Evolutionary conservation across 177 flowering plant species (phyloP), one percentile per base, ranked within the genome.

Genomic region (Telopea speciosissima): DNA sequence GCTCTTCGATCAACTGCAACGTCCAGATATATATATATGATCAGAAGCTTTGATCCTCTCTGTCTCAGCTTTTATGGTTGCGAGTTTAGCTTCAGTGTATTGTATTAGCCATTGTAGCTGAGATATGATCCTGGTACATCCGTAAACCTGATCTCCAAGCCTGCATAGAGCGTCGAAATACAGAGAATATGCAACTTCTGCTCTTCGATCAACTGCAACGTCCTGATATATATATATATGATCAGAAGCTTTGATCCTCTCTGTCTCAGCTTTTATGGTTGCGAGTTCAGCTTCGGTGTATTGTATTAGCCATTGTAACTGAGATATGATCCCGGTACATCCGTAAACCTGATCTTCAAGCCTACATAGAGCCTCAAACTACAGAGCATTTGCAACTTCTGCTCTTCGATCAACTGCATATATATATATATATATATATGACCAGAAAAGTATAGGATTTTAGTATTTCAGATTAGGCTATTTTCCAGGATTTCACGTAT

Each of bases 331-430:
- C 10, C 81, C 76, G 10, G 73, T 82, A 44, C 80, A 74, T 4
- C 88, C 86, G 44, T 83, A 80, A 16, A 85, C 79, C 0, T 81
- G 86, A 49, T 83, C 84, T 66, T 74, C 40, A 4, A 72, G 68
- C 66, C 86, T 26, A 36, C 75, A 74, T 24, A 60, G 66, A 24
- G 88, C 86, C 66, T 85, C 88, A 16, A 40, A 73, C 31, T 67
- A 69, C 68, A 85, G 33, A 0, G 81, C 33, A 2, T 85, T 74
- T 10, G 77, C 85, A 5, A 84, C 86, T 64, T 80, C 67, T 0
- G 73, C 80, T 67, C 86, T 58, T 7, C 64, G 52, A 45, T 76
- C 28, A 2, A 2, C 69, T 33, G 70, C 76, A 11, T n/a, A n/a
- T n/a, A n/a, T n/a, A n/a, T 73, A 71, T 79, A 76, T 44, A 67